phyloP scores from a whole-genome alignment of 2,329 filamentous ascomycete genomes.

The Colletotrichum sp. region DNA sequence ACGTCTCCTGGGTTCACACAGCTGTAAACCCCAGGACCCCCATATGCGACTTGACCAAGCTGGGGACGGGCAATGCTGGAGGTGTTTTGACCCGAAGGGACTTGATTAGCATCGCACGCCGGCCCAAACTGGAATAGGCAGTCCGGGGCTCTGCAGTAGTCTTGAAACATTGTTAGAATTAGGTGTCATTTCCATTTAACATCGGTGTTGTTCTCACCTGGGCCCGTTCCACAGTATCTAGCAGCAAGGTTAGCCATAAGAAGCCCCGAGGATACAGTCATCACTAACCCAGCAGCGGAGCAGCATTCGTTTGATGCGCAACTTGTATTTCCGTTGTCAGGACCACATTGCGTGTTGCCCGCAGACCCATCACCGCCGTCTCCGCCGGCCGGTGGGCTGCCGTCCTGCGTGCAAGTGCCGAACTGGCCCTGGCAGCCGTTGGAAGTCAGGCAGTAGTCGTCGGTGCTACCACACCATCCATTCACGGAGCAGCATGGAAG shows the following conservation, averaged over 20 bases:
- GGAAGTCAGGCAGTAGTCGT: slow-evolving; percentile 38
- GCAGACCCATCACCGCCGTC: background rate
- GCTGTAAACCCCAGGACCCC: slow-evolving; percentile 37
- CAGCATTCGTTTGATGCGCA: slow-evolving; percentile 30
- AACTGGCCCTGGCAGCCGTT: slow-evolving; percentile 40
- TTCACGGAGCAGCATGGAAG: slow-evolving; percentile 29
- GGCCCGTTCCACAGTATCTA: slow-evolving; percentile 8
- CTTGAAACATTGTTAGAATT: background rate
- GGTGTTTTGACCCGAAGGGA: slow-evolving; percentile 50
- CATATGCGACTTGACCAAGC: slow-evolving; percentile 53
- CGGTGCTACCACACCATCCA: slow-evolving; percentile 42
- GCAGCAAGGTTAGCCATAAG: slow-evolving; percentile 21
- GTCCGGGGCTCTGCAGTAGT: slow-evolving; percentile 56
- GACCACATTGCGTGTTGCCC: slow-evolving; percentile 49
- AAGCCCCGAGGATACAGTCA: slow-evolving; percentile 26
- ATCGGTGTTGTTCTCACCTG: background rate
- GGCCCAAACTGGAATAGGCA: slow-evolving; percentile 58
- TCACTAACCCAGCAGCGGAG: slow-evolving; percentile 27
- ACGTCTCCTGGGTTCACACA: slow-evolving; percentile 29
- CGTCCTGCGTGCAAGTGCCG: slow-evolving; percentile 23
- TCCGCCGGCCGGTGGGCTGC: background rate
- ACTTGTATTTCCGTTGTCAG: slow-evolving; percentile 23
- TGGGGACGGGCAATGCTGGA: slow-evolving; percentile 51
- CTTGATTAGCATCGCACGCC: slow-evolving; percentile 59
- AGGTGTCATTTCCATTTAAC: background rate